These are phyloP conservation scores for Trypanosoma rangeli DNA, from an alignment of 208 protist genomes.

Conservation along the genomic window DNA sequence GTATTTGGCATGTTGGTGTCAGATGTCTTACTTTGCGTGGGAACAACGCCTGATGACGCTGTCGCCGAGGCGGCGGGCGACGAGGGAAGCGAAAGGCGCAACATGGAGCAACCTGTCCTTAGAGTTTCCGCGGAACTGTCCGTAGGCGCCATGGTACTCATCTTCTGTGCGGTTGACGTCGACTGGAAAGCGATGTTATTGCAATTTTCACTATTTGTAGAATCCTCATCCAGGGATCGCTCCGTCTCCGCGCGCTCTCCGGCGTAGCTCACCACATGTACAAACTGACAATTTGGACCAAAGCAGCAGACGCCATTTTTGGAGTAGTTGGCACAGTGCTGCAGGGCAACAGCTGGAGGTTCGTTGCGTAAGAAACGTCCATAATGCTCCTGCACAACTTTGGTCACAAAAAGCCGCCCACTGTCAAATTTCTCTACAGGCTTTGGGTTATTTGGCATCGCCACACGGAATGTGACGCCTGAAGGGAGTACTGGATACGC, in stretches of 20 bases:
- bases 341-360: slow-evolving; percentile 57
- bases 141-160: background rate
- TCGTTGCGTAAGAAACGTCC: slow-evolving; percentile 46
- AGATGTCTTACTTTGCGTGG: background rate
- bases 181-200: slow-evolving; percentile 21
- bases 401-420: slow-evolving; percentile 55
- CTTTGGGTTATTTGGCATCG: slow-evolving; percentile 70
- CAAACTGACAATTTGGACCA: slow-evolving; percentile 73
- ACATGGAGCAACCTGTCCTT: background rate
- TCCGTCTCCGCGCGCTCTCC: slow-evolving; percentile 34
- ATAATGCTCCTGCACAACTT: slow-evolving; percentile 70
- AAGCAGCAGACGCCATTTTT: slow-evolving; percentile 85
- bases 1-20: slow-evolving; percentile 2
- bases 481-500: slow-evolving; percentile 45
- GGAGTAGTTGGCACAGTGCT: slow-evolving; percentile 79
- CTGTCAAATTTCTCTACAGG: slow-evolving; percentile 70
- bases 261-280: slow-evolving; percentile 62
- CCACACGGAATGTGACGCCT: slow-evolving; percentile 58
- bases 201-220: slow-evolving; percentile 25
- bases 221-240: slow-evolving; percentile 31
- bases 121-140: background rate
- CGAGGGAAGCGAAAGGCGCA: background rate
- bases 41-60: background rate
- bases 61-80: slow-evolving; percentile 7
- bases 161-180: background rate